phyloP scores from a whole-genome alignment of 2,329 filamentous ascomycete species.

The Aspergillus pseudoterreus region DNA sequence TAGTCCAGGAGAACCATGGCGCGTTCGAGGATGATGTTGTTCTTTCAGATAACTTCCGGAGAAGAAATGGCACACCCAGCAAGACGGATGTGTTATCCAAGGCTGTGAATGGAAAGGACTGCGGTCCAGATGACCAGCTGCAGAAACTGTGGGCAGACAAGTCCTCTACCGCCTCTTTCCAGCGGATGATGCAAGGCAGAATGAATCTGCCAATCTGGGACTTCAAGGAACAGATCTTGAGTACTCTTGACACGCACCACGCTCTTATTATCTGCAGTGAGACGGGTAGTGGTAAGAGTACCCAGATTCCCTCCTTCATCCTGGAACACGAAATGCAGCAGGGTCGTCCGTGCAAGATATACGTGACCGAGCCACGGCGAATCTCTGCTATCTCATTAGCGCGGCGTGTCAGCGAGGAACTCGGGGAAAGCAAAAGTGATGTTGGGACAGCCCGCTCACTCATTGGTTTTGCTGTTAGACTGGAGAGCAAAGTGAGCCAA shows the following conservation, averaged over 20 bases:
- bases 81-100: constrained; percentile 24
- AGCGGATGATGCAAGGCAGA: constrained; percentile 73
- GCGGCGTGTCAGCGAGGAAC: constrained; percentile 86
- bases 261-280: constrained; percentile 94
- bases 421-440: constrained; percentile 79
- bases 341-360: constrained; percentile 83
- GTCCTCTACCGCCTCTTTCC: constrained; percentile 55
- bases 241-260: constrained; percentile 72
- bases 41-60: constrained; percentile 71
- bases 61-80: constrained; percentile 34
- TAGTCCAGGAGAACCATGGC: constrained; percentile 35
- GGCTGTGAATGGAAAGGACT: constrained; percentile 17
- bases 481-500: constrained; percentile 80
- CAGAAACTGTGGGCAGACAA: constrained; percentile 52
- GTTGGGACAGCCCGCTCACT: constrained; percentile 79
- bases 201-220: constrained; percentile 85
- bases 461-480: constrained; percentile 88
- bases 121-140: constrained; percentile 38
- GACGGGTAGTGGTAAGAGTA: constrained; percentile 95
- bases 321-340: constrained; percentile 81
- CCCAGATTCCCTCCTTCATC: constrained; percentile 91
- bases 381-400: constrained; percentile 96
- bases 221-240: constrained; percentile 74
- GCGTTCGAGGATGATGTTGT: constrained; percentile 68
- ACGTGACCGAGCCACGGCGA: constrained; percentile 89